A percentile compares a stretch with the other conserved stretches of the same genome.
Evolutionary conservation across 2,329 filamentous ascomycete genomes (phyloP).

Genomic region (Sclerotiophoma versabilis): DNA sequence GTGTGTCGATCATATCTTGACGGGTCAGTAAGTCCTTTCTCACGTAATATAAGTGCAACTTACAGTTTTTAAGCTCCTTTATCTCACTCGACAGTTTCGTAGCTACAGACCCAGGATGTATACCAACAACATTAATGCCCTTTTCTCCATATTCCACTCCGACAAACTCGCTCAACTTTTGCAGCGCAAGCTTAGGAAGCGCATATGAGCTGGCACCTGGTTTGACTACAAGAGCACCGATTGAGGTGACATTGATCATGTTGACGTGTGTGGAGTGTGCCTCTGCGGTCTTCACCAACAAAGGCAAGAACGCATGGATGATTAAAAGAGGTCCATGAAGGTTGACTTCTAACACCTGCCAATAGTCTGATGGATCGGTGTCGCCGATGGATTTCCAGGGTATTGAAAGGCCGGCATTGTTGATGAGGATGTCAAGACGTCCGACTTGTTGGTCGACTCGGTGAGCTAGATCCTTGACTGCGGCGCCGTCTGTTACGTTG

Average conservation of each 20-base stretch:
- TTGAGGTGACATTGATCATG: slow-evolving; percentile 58
- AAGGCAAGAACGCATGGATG: slow-evolving; percentile 56
- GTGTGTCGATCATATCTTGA: slow-evolving; percentile 13
- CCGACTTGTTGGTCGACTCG: slow-evolving; percentile 35
- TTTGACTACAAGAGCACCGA: slow-evolving; percentile 46
- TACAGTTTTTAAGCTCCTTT: slow-evolving; percentile 4
- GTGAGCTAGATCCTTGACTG: slow-evolving; percentile 47
- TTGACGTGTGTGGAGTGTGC: slow-evolving; percentile 42
- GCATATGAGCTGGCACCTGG: slow-evolving; percentile 50
- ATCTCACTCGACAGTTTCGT: slow-evolving; percentile 24
- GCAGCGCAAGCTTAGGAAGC: slow-evolving; percentile 58
- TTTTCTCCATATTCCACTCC: slow-evolving; percentile 49
- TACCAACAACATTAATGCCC: slow-evolving; percentile 29
- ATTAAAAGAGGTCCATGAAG: slow-evolving; percentile 57
- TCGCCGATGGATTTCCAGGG: slow-evolving; percentile 43
- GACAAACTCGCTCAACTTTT: slow-evolving; percentile 59
- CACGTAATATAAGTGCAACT: background rate
- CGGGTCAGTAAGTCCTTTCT: background rate
- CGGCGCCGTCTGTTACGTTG: slow-evolving; percentile 52
- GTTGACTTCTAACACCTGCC: slow-evolving; percentile 58
- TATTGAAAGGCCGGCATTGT: slow-evolving; percentile 55
- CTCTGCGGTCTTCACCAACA: slow-evolving; percentile 42
- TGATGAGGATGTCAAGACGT: slow-evolving; percentile 56
- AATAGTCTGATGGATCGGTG: slow-evolving; percentile 49
- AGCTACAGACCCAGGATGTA: slow-evolving; percentile 41